Conservation (phyloP, 345 rosid species). For the Eucalyptus pumila region DNA sequence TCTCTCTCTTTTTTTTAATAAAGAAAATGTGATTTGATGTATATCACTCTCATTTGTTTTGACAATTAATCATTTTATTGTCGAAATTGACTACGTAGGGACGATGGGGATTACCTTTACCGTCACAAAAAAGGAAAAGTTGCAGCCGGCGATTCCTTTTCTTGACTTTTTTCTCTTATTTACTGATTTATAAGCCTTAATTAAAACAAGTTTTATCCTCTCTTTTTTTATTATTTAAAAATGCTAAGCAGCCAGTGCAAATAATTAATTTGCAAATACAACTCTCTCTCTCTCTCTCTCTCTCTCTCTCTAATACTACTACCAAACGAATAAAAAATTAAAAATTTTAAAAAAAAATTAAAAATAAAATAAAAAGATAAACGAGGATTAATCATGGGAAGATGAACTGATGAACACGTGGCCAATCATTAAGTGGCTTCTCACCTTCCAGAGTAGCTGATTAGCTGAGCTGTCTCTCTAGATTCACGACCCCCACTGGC, state of each 20-base stretch:
- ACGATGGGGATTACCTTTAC: neutral
- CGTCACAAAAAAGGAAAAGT: neutral
- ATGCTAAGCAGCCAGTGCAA: neutral
- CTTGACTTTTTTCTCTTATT: neutral
- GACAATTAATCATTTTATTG: neutral
- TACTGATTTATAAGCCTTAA: neutral
- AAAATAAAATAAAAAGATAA: neutral
- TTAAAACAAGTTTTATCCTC: neutral
- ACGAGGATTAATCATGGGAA: neutral
- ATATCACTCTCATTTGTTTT: accelerated
- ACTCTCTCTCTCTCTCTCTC: too few species aligned
- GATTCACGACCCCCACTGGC: neutral
- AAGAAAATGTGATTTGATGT: neutral
- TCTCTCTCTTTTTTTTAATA: too few species aligned
- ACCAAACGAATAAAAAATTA: neutral
- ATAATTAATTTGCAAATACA: neutral
- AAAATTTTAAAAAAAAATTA: neutral
- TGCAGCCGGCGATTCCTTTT: neutral
- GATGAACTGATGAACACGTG: neutral
- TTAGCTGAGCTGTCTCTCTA: neutral
- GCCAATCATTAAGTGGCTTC: neutral
- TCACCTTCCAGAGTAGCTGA: neutral
- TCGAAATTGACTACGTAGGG: neutral
- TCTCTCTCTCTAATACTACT: neutral
- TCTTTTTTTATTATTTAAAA: neutral